A percentile compares a stretch with the other conserved stretches of the same genome.
Conservation (phyloP, 1,139 yeast species). For the Yamadazyma aaseri region DNA sequence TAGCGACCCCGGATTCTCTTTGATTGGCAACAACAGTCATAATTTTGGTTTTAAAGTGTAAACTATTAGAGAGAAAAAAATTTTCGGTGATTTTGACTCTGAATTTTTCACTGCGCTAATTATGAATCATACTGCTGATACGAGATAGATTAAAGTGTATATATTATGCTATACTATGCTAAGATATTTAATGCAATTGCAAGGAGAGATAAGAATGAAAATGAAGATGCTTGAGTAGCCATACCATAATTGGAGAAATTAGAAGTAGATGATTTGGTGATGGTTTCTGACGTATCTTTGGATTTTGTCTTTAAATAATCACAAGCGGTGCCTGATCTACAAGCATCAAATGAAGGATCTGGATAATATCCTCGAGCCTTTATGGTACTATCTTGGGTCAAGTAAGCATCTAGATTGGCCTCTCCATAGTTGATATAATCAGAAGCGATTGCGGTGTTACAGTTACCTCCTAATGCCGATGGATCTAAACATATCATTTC, state of each 20-base stretch:
- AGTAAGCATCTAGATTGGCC: slow-evolving; percentile 3
- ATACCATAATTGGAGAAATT: slow-evolving; percentile 1
- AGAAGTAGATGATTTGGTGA: not conserved
- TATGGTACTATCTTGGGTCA: slow-evolving; percentile 3
- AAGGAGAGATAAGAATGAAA: not conserved
- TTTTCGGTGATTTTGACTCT: no score
- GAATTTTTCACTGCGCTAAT: slow-evolving; percentile 8
- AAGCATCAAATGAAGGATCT: slow-evolving; percentile 8
- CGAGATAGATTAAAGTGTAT: not conserved
- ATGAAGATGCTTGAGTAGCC: not conserved
- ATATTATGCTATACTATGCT: slow-evolving; percentile 1
- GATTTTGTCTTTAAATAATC: slow-evolving; percentile 5
- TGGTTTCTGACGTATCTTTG: not conserved
- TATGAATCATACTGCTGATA: not conserved
- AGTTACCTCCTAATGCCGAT: slow-evolving; percentile 2
- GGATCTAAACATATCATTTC: slow-evolving; percentile 7
- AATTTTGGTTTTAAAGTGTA: slow-evolving; percentile 27
- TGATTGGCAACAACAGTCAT: slow-evolving; percentile 57
- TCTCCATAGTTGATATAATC: slow-evolving; percentile 4
- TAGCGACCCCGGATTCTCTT: slow-evolving; percentile 86
- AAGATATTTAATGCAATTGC: slow-evolving; percentile 2
- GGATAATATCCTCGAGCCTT: slow-evolving; percentile 7
- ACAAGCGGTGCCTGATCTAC: slow-evolving; percentile 7
- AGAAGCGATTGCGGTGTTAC: slow-evolving; percentile 4
- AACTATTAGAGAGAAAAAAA: no score